These are phyloP conservation scores for Emericellopsis cladophorae DNA, from an alignment of 2,329 filamentous ascomycete species.

Conservation along the genomic window DNA sequence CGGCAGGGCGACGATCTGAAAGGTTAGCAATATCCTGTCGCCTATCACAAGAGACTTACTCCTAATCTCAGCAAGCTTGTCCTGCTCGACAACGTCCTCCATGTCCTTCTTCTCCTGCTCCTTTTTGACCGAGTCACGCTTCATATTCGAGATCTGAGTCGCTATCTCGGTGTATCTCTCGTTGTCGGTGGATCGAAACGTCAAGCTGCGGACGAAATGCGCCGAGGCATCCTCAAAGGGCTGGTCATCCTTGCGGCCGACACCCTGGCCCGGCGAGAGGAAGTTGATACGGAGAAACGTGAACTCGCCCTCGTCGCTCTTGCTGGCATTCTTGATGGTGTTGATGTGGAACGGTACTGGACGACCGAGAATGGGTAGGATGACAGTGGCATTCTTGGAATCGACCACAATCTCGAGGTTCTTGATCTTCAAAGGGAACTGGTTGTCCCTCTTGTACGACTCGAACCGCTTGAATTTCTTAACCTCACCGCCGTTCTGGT, in stretches of 20 bases:
- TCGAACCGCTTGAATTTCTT: slow-evolving; percentile 99
- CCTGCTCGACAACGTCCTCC: slow-evolving; percentile 98
- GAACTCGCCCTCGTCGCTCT: slow-evolving; percentile 90
- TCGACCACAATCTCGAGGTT: slow-evolving; percentile 87
- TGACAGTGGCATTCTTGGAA: slow-evolving; percentile 75
- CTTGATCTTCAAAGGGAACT: slow-evolving; percentile 70
- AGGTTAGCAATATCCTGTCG: slow-evolving; percentile 1
- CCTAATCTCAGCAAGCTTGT: slow-evolving; percentile 89
- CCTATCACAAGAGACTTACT: slow-evolving; percentile 40
- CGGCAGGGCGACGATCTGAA: slow-evolving; percentile 72
- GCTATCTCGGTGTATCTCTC: slow-evolving; percentile 83
- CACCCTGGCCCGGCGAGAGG: slow-evolving; percentile 90
- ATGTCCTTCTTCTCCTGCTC: slow-evolving; percentile 99
- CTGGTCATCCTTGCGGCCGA: slow-evolving; percentile 92
- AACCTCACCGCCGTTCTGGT: slow-evolving; percentile 78
- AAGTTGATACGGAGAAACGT: slow-evolving; percentile 95
- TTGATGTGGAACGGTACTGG: slow-evolving; percentile 95
- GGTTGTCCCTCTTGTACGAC: slow-evolving; percentile 96
- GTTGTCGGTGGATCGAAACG: slow-evolving; percentile 83
- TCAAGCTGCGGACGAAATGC: slow-evolving; percentile 91
- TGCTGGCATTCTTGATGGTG: slow-evolving; percentile 98
- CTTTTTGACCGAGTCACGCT: slow-evolving; percentile 80
- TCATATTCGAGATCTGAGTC: slow-evolving; percentile 88
- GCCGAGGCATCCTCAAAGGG: slow-evolving; percentile 94
- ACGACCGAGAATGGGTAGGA: slow-evolving; percentile 93